Conservation (phyloP, 1,284 basidiomycete genomes). For the Fomitiporia mediterranea region DNA sequence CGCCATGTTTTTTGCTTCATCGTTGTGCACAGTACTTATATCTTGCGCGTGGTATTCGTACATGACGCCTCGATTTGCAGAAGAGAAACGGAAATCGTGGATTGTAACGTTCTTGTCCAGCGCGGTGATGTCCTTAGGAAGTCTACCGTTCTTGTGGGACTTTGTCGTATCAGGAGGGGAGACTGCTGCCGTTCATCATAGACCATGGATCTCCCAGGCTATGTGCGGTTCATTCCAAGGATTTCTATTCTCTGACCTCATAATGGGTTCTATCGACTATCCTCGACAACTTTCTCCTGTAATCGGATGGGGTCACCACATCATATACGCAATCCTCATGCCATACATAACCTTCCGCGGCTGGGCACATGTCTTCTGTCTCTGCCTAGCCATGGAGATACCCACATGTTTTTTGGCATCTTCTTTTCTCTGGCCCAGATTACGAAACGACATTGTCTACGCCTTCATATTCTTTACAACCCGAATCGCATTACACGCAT, state of each 20-base stretch:
- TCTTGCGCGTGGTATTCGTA: not conserved
- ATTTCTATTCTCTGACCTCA: slow-evolving; percentile 10
- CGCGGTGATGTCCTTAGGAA: not conserved
- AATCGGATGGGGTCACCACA: slow-evolving; percentile 6
- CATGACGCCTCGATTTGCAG: not conserved
- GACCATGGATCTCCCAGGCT: not conserved
- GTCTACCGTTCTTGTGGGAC: slow-evolving; percentile 7
- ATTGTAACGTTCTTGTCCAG: slow-evolving; percentile 10
- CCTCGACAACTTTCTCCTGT: not conserved
- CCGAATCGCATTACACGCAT: not conserved
- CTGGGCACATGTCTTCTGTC: slow-evolving; percentile 2
- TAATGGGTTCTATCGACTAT: not conserved
- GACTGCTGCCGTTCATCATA: not conserved
- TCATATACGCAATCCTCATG: not conserved
- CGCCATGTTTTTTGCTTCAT: slow-evolving; percentile 1
- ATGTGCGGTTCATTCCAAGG: slow-evolving; percentile 15
- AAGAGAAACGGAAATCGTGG: slow-evolving; percentile 9
- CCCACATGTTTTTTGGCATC: slow-evolving; percentile 9
- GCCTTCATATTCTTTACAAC: not conserved
- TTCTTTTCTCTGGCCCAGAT: slow-evolving; percentile 9
- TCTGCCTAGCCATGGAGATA: slow-evolving; percentile 12
- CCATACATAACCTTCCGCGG: slow-evolving; percentile 3
- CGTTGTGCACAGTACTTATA: not conserved
- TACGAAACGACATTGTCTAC: slow-evolving; percentile 2
- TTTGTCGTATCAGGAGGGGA: not conserved